A percentile compares a stretch with the other conserved stretches of the same genome.
These are phyloP conservation scores for Rhodotorula taiwanensis DNA, from an alignment of 768 basidiomycete genomes.

Conservation along the genomic window DNA sequence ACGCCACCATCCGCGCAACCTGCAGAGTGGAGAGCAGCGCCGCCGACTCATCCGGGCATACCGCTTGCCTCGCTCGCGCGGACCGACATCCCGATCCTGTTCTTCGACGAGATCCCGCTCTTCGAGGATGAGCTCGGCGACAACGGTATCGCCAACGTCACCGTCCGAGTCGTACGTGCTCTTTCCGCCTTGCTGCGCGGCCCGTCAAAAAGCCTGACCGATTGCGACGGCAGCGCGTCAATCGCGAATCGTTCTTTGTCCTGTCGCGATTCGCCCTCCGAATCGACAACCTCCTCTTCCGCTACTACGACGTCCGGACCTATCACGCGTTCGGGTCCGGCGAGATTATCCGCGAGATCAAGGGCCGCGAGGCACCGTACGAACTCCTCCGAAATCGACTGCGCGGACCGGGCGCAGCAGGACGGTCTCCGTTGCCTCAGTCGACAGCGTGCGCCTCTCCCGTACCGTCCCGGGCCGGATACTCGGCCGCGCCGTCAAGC, in stretches of 20 bases:
- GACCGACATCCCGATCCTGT: constrained; percentile 84
- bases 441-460: not conserved
- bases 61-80: constrained; percentile 77
- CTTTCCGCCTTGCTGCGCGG: not conserved
- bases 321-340: constrained; percentile 70
- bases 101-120: constrained; percentile 88
- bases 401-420: not conserved
- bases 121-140: constrained; percentile 97
- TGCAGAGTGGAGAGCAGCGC: constrained; percentile 21
- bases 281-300: constrained; percentile 90
- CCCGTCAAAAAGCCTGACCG: not conserved
- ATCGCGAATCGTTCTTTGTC: constrained; percentile 90
- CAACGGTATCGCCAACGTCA: constrained; percentile 78
- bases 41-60: constrained; percentile 49
- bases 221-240: constrained; percentile 65
- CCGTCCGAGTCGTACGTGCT: constrained; percentile 82
- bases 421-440: not conserved
- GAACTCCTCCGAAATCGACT: constrained; percentile 58
- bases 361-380: constrained; percentile 88
- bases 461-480: not conserved
- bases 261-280: constrained; percentile 84
- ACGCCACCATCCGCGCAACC: constrained; percentile 2
- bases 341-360: constrained; percentile 65
- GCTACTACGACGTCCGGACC: constrained; percentile 77
- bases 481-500: too few relatives aligned